Percentiles rank a stretch among this genome's conserved stretches.
Conservation (phyloP, 345 rosid genomes). For the Eucalyptus caleyi region DNA sequence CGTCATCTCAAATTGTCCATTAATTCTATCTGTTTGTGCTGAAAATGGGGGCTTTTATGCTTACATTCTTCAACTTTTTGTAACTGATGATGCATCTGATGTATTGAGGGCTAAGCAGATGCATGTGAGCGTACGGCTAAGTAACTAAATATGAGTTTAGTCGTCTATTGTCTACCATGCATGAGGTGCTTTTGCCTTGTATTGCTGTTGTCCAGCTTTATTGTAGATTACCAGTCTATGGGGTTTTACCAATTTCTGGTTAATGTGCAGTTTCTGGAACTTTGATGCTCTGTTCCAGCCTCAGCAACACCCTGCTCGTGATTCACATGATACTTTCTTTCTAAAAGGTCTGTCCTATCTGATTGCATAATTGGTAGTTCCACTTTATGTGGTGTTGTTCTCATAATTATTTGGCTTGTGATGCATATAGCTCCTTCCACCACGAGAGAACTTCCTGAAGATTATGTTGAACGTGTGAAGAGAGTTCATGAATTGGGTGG, state of each 20-base stretch:
- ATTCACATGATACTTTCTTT: constrained; percentile 95
- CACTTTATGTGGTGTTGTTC: background rate
- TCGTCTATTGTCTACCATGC: background rate
- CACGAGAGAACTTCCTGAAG: constrained; percentile 70
- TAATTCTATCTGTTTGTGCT: background rate
- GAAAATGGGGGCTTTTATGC: background rate
- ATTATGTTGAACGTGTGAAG: constrained; percentile 77
- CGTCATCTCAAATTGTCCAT: background rate
- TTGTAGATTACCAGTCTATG: background rate
- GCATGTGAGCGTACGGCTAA: background rate
- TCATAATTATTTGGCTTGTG: background rate
- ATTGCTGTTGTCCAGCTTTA: background rate
- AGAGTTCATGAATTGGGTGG: constrained; percentile 81
- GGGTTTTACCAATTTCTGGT: background rate
- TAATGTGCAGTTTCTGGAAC: constrained; percentile 82
- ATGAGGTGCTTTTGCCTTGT: background rate
- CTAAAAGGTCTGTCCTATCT: constrained; percentile 36
- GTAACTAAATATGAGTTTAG: background rate
- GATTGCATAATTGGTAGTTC: background rate
- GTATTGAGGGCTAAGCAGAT: background rate
- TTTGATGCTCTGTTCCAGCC: constrained; percentile 96
- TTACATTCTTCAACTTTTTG: background rate
- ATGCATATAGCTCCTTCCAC: constrained; percentile 59
- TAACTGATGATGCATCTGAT: background rate
- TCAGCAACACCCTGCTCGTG: constrained; percentile 99